These are phyloP conservation scores for Mychonastes homosphaera DNA, from an alignment of 139 green algal species.

Conservation along the genomic window DNA sequence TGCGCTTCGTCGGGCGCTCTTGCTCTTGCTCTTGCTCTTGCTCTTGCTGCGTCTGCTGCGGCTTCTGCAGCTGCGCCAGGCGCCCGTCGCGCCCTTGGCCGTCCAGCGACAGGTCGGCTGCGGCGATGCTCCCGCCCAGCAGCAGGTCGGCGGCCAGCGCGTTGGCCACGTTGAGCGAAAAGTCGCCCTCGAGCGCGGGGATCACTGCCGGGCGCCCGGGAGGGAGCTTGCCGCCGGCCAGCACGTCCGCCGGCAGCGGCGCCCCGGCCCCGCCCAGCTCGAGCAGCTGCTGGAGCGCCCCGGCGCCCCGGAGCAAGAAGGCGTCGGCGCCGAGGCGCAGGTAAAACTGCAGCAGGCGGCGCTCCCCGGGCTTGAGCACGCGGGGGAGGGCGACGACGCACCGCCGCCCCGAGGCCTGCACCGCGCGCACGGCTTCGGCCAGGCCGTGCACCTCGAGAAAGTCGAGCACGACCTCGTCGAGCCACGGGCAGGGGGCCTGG, in stretches of 20 bases:
- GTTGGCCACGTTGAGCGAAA: constrained; percentile 76
- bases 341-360: constrained; percentile 63
- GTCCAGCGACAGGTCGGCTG: constrained; percentile 2
- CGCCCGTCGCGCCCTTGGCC: not conserved
- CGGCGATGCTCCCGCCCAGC: constrained; percentile 22
- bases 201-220: constrained; percentile 5
- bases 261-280: constrained; percentile 33
- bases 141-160: constrained; percentile 45
- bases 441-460: constrained; percentile 79
- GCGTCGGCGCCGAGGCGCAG: constrained; percentile 56
- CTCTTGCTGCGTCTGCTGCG: not conserved
- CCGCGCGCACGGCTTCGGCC: constrained; percentile 41
- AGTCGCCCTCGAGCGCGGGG: constrained; percentile 63
- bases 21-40: not conserved
- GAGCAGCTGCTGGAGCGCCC: constrained; percentile 53
- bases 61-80: not conserved
- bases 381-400: constrained; percentile 59
- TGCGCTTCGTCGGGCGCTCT: not conserved
- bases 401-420: constrained; percentile 35
- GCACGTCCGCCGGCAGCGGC: not conserved
- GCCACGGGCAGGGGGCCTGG: no score
- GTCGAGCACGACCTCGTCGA: constrained; percentile 70
- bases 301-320: constrained; percentile 59
- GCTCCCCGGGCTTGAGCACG: constrained; percentile 69
- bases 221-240: not conserved